phyloP scores from a whole-genome alignment of 73 alveolate species.

The Paramecium octaurelia region DNA sequence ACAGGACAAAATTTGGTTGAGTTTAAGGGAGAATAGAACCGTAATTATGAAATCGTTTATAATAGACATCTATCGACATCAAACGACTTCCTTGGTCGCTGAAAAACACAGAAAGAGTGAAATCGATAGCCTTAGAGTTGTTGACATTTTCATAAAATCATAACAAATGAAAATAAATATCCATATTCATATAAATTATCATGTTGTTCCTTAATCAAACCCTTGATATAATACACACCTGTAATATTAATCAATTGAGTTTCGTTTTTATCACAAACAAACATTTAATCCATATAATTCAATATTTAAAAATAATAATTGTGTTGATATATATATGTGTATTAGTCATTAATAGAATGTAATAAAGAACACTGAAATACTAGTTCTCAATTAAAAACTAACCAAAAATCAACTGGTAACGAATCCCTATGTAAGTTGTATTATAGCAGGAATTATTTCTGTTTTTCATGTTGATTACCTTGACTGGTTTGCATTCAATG shows the following conservation, averaged over 20 bases:
- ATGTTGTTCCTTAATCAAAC: neutral
- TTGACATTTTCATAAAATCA: neutral
- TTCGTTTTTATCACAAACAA: neutral
- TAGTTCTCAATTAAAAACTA: neutral
- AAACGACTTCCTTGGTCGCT: constrained; percentile 23
- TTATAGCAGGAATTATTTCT: neutral
- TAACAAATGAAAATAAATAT: neutral
- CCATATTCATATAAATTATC: neutral
- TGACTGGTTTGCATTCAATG: neutral
- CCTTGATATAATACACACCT: neutral
- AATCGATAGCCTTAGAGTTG: neutral
- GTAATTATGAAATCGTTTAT: neutral
- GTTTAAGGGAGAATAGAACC: neutral
- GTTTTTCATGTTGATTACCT: neutral
- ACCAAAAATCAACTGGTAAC: neutral
- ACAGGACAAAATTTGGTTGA: neutral
- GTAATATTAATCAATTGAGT: neutral
- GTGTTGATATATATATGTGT: neutral
- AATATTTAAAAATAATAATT: neutral
- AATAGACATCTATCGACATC: neutral
- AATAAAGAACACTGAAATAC: neutral
- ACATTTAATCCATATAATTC: neutral
- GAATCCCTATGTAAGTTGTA: neutral
- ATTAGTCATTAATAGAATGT: no score
- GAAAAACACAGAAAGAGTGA: neutral